Conservation (phyloP, 2,329 filamentous ascomycete species). For the Scedosporium boydii region DNA sequence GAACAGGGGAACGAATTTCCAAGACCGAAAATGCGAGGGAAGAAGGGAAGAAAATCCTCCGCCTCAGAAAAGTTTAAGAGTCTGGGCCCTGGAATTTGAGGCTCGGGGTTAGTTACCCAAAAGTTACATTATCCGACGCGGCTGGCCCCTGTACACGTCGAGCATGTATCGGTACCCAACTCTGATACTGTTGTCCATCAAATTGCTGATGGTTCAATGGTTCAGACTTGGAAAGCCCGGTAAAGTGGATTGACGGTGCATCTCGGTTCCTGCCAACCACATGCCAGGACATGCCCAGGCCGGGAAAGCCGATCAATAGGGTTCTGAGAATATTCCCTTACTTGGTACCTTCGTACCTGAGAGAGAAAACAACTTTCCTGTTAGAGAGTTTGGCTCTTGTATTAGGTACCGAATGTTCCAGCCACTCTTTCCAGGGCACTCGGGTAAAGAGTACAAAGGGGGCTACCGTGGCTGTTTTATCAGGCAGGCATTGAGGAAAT, state of each 20-base stretch:
- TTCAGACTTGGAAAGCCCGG: neutral
- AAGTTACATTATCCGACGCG: neutral
- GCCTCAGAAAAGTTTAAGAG: too few species aligned
- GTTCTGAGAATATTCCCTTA: neutral
- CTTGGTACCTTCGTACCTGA: too few species aligned
- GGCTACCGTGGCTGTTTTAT: too few species aligned
- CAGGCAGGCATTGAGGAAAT: too few species aligned
- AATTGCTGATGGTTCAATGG: neutral
- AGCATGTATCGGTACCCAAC: neutral
- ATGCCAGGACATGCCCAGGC: neutral
- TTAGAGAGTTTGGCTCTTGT: neutral
- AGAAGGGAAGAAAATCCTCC: too few species aligned
- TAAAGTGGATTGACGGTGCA: neutral
- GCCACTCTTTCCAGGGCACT: too few species aligned
- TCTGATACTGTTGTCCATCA: neutral
- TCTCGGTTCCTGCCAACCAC: neutral
- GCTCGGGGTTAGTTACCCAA: neutral
- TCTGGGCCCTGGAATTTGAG: neutral
- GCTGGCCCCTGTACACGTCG: neutral
- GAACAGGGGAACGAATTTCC: too few species aligned
- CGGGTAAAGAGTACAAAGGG: too few species aligned
- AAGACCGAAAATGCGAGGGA: too few species aligned
- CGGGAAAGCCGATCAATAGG: slow-evolving; percentile 1
- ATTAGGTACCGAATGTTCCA: too few species aligned
- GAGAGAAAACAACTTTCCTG: neutral